Evolutionary conservation across 208 protist genomes (phyloP).

Genomic region (Leishmania turanica): DNA sequence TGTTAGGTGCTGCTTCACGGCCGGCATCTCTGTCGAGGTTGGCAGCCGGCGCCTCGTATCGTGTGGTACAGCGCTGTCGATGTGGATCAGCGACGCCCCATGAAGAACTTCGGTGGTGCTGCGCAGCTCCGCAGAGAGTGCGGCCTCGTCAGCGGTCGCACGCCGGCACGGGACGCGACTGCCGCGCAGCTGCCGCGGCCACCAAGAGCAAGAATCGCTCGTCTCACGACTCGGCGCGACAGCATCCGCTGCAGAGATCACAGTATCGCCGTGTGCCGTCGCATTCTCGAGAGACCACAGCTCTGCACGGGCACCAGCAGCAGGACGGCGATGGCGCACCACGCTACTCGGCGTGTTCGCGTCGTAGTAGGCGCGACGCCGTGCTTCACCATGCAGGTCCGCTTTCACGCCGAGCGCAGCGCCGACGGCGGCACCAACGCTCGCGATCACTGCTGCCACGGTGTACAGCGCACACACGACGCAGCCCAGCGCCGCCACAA

Average conservation of each 20-base stretch:
- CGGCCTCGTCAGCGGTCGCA: background rate
- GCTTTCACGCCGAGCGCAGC: constrained; percentile 37
- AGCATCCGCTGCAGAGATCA: background rate
- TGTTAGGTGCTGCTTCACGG: background rate
- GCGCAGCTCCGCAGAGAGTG: background rate
- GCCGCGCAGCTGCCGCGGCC: background rate
- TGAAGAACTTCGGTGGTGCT: background rate
- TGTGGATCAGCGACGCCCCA: background rate
- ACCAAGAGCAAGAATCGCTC: background rate
- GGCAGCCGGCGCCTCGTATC: background rate
- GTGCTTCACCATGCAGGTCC: constrained; percentile 20
- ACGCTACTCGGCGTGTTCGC: constrained; percentile 25
- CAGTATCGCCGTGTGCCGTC: background rate
- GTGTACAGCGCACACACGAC: constrained; percentile 37
- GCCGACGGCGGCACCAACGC: constrained; percentile 25
- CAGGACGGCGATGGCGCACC: constrained; percentile 5
- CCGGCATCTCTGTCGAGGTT: background rate
- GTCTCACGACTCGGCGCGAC: background rate
- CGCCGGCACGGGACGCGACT: background rate
- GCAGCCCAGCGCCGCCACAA: constrained; percentile 23
- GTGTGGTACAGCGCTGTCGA: background rate
- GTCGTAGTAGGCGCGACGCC: constrained; percentile 42
- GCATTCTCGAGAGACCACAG: background rate
- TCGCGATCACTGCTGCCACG: constrained; percentile 41
- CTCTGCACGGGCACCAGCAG: background rate